Base-by-base conservation (phyloP, 371 early-diverging fungal genomes). In the Mucor saturninus region DNA sequence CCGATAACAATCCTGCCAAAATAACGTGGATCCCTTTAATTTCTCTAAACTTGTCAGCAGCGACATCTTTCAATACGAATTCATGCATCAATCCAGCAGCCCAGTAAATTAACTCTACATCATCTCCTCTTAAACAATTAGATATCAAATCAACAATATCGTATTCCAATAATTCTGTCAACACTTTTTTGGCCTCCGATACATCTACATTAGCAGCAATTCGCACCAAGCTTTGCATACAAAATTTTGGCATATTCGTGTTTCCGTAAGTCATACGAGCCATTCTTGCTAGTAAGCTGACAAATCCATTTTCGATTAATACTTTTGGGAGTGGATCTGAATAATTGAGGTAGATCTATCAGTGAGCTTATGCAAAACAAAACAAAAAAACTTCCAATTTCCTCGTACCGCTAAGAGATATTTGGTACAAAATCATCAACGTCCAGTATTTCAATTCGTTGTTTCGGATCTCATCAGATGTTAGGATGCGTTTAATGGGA, bases 371-470 rank as follows among this genome's bases (percentile, higher is more conserved):
- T 21, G 21, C 21, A 21, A 13, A n/a, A 43, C 5, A 5, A 10
- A 42, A n/a, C 10, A 10, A 42, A 9, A 9, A 45, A 52, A n/a
- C 40, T 37, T 29, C 5, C 2, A 14, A 38, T 52, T 9, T 52
- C n/a, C 21, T 42, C 54, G 49, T 83, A 91, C 91, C 90, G 38
- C 77, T 75, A 8, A 90, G 74, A 1, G 87, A 83, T 3, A 93
- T 72, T 65, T 92, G 92, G 66, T 92, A 90, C 8, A 92, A 63
- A 1, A 92, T 79, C 83, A 91, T 86, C 40, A 93, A 66, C 5
- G 88, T 83, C 93, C 93, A 93, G 59, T 92, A 91, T 54, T 89
- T 89, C 5, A 93, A 71, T 57, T 93, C 94, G 55, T 87, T 91
- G 56, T 88, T 89, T 6, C 82, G 86, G 15, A 84, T 74, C 15